Evolutionary conservation across 1,284 basidiomycete genomes (phyloP), one percentile per base, ranked within the genome.

Genomic region (Gymnopus androsaceus): DNA sequence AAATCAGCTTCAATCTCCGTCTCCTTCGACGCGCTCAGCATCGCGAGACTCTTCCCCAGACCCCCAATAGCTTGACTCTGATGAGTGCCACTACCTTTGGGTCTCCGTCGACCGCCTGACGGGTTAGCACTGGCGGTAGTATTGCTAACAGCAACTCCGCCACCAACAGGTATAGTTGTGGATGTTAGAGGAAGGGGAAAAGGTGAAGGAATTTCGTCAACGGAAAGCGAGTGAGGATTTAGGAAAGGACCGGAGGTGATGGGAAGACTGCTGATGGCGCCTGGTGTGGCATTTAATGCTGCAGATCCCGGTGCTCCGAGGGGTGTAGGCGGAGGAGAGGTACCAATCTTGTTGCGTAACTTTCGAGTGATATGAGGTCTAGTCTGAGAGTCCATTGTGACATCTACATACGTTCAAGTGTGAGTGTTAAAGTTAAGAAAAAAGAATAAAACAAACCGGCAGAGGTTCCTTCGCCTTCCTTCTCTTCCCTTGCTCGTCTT

Each of bases 341-440:
- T 84, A 21, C 85, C 81, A 54, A 88, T 69, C 67, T 89, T 90
- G 71, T 90, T 90, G 46, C 89, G 82, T 21, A 91, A 77, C 67
- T 91, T 92, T 48, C 88, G 83, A 4, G 89, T 91, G 61, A 89
- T 82, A 63, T 89, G 88, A n/a, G 86, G 82, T 37, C 89, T 82
- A 4, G 84, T 84, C 67, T 90, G 87, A 2, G 84, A 77, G 66
- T 91, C 89, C 47, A 90, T 73, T 7, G 83, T 76, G 27, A 82
- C 80, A 63, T 90, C 88, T n/a, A n/a, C n/a, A n/a, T 88, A 65
- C 49, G 55, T 34, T 57, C 57, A 23, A 23, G n/a, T n/a, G 50
- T 41, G 25, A 45, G 17, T 19, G n/a, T 48, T 45, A 25, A 44
- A 53, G 50, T 41, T 28, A 58, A 17, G 40, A 36, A 34, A 7